Conservation (phyloP, 176 grass and related monocot species). For the Aegilops speltoides region DNA sequence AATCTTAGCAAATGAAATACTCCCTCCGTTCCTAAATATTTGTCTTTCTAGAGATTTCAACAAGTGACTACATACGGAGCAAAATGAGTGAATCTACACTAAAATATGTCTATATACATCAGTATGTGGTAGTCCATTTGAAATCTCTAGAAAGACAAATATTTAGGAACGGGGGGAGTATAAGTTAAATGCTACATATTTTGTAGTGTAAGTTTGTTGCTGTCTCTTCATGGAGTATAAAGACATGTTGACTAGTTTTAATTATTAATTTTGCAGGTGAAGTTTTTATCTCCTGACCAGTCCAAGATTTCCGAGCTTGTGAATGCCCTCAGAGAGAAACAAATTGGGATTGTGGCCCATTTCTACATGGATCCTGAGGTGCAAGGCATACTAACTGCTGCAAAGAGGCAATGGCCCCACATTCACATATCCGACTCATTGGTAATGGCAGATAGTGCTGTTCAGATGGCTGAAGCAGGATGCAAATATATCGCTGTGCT, state of each 20-base stretch:
- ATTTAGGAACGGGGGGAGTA: no score
- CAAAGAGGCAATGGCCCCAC: slow-evolving; percentile 92
- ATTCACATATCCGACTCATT: slow-evolving; percentile 97
- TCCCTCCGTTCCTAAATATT: no score
- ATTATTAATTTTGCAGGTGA: slow-evolving; percentile 54
- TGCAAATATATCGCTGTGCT: slow-evolving; percentile 87
- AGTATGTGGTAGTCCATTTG: no score
- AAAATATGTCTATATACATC: no score
- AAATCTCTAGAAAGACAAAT: no score
- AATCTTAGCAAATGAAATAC: neutral
- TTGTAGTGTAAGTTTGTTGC: neutral
- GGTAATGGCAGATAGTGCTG: slow-evolving; percentile 93
- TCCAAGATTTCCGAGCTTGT: slow-evolving; percentile 70
- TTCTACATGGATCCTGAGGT: slow-evolving; percentile 99
- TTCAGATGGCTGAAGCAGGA: slow-evolving; percentile 96
- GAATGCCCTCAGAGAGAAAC: slow-evolving; percentile 60
- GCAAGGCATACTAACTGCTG: slow-evolving; percentile 89
- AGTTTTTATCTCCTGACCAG: slow-evolving; percentile 81
- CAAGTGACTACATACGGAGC: no score
- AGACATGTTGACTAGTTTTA: neutral
- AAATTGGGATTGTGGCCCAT: slow-evolving; percentile 91
- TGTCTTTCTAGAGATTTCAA: no score
- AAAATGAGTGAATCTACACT: no score
- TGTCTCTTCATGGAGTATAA: neutral
- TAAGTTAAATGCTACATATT: neutral